phyloP scores from a whole-genome alignment of 352 stramenopile genomes.

The Phytophthora fragariaefolia region DNA sequence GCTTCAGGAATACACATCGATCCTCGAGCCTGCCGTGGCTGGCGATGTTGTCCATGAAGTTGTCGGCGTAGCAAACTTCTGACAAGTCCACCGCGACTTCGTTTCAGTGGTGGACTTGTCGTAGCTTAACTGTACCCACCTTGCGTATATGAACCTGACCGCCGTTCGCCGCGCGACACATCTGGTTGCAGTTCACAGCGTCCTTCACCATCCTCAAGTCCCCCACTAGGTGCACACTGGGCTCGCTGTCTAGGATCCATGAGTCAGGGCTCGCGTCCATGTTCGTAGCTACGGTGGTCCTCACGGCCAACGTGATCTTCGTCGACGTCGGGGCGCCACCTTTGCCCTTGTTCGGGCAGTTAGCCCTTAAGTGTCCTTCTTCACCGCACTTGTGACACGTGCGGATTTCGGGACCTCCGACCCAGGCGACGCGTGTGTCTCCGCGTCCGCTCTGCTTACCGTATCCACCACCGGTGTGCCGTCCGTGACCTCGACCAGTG shows the following conservation, averaged over 20 bases:
- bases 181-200: conserved; percentile 4
- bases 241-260: conserved; percentile 21
- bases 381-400: conserved; percentile 8
- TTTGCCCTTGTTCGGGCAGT: neutral
- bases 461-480: no score
- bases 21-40: neutral
- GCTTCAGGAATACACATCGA: neutral
- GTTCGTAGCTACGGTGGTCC: neutral
- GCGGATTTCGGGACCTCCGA: neutral
- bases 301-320: conserved; percentile 2
- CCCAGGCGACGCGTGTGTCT: neutral
- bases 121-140: neutral
- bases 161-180: neutral
- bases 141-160: neutral
- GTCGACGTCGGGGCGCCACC: neutral
- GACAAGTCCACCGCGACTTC: conserved; percentile 9
- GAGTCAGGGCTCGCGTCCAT: neutral
- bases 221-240: conserved; percentile 16
- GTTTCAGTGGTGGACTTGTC: neutral
- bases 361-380: neutral
- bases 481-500: neutral
- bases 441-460: neutral
- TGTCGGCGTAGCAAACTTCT: conserved; percentile 3
- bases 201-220: conserved; percentile 6
- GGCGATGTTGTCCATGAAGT: conserved; percentile 4